phyloP scores from a whole-genome alignment of 768 basidiomycete genomes.

The Strobilomyces echinocephalus region DNA sequence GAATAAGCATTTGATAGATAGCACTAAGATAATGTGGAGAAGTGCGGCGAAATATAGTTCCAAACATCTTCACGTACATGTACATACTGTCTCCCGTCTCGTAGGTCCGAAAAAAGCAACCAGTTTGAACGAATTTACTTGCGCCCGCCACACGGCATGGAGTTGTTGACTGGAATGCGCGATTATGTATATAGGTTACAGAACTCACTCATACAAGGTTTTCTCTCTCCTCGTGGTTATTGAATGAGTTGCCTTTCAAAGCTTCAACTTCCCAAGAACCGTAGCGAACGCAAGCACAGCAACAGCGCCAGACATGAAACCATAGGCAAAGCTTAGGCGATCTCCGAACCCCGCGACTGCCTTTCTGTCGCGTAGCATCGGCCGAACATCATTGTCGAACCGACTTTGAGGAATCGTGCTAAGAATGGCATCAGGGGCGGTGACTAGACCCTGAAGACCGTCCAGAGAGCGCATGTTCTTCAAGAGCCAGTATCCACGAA shows the following conservation, averaged over 20 bases:
- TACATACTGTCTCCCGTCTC: too few relatives aligned
- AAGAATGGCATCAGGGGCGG: constrained; percentile 20
- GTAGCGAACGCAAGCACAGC: constrained; percentile 5
- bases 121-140: too few relatives aligned
- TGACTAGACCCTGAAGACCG: constrained; percentile 47
- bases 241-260: not conserved
- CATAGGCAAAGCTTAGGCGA: constrained; percentile 9
- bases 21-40: too few relatives aligned
- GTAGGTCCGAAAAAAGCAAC: too few relatives aligned
- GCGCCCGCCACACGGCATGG: too few relatives aligned
- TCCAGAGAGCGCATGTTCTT: constrained; percentile 51
- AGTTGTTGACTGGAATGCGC: too few relatives aligned
- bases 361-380: constrained; percentile 2
- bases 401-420: constrained; percentile 7
- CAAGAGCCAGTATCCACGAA: constrained; percentile 49
- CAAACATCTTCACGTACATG: too few relatives aligned
- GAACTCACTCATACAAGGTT: not conserved
- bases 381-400: constrained; percentile 19
- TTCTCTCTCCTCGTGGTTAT: not conserved
- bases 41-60: too few relatives aligned
- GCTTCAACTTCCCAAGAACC: constrained; percentile 6
- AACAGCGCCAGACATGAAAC: constrained; percentile 17
- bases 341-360: not conserved
- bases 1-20: too few relatives aligned
- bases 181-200: too few relatives aligned